A percentile compares a stretch with the other conserved stretches of the same genome.
These are phyloP conservation scores for Gilbertella persicaria DNA, from an alignment of 371 early-diverging fungal genomes.

Conservation along the genomic window DNA sequence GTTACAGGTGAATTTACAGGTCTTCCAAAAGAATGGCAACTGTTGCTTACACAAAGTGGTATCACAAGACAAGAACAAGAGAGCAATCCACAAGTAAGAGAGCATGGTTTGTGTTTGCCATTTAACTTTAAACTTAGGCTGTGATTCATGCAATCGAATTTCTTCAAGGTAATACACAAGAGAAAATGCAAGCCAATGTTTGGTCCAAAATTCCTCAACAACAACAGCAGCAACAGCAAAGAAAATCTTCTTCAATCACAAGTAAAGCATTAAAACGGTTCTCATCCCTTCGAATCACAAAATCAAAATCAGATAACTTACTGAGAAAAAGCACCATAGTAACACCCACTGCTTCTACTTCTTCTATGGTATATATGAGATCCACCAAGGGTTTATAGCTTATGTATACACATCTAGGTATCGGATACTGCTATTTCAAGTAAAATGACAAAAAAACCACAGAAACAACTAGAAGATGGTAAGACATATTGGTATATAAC, in stretches of 20 bases:
- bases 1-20: conserved; percentile 90
- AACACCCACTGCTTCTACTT: neutral
- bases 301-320: conserved; percentile 8
- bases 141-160: conserved; percentile 94
- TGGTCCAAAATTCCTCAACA: conserved; percentile 79
- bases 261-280: conserved; percentile 18
- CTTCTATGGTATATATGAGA: neutral
- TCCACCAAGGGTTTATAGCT: neutral
- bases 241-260: neutral
- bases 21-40: conserved; percentile 89
- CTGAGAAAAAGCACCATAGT: neutral
- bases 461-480: conserved; percentile 9
- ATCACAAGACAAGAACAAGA: conserved; percentile 92
- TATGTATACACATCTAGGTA: neutral
- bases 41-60: conserved; percentile 83
- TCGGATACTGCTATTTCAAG: neutral
- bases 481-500: neutral
- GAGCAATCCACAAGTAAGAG: conserved; percentile 79
- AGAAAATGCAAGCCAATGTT: conserved; percentile 57
- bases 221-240: neutral
- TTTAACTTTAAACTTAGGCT: no score
- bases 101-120: neutral
- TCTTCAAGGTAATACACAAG: conserved; percentile 61
- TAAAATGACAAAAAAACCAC: neutral
- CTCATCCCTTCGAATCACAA: conserved; percentile 19